Percentiles rank a stretch among this genome's conserved stretches.
phyloP scores from a whole-genome alignment of 257 asterid genomes.

The Sherardia arvensis region DNA sequence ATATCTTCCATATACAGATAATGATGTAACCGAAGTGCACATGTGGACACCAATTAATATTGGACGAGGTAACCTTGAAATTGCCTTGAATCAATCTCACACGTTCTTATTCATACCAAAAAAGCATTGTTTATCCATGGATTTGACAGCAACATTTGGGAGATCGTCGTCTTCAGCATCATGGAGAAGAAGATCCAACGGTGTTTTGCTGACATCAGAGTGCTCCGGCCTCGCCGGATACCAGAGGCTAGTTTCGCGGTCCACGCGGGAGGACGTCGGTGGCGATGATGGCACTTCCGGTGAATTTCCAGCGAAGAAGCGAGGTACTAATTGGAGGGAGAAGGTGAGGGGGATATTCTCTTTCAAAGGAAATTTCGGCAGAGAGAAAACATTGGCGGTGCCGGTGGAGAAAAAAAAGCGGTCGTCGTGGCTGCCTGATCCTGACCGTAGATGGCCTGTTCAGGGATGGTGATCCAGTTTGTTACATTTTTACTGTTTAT shows the following conservation, averaged over 20 bases:
- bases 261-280: neutral
- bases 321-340: neutral
- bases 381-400: neutral
- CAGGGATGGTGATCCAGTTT: slow-evolving; percentile 16
- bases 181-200: slow-evolving; percentile 10
- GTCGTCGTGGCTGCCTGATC: slow-evolving; percentile 22
- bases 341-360: slow-evolving; percentile 9
- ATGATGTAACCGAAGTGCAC: neutral
- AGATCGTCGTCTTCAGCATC: neutral
- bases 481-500: neutral
- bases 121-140: no score
- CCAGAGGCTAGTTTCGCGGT: slow-evolving; percentile 13
- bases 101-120: neutral
- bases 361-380: neutral
- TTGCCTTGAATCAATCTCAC: neutral
- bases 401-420: slow-evolving; percentile 4
- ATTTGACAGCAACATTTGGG: no score
- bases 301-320: neutral
- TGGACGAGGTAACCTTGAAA: neutral
- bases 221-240: neutral
- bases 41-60: neutral
- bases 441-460: slow-evolving; percentile 20
- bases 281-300: neutral
- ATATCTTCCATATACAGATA: no score
- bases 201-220: slow-evolving; percentile 6